A percentile compares a stretch with the other conserved stretches of the same genome.
Conservation (phyloP, 2,329 filamentous ascomycete genomes). For the Blastomyces emzantsi region DNA sequence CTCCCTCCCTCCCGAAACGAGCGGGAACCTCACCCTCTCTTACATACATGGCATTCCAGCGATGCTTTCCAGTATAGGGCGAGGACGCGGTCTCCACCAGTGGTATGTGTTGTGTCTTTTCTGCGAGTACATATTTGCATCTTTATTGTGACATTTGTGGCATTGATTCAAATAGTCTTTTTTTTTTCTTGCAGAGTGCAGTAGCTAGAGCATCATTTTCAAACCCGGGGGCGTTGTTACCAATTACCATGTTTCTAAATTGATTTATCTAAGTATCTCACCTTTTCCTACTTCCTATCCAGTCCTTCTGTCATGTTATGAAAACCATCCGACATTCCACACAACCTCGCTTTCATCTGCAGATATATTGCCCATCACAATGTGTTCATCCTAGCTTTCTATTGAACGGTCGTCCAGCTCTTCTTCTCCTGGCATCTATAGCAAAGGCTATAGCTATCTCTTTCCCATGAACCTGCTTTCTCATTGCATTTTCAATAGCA, state of each 20-base stretch:
- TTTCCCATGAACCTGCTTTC: not conserved
- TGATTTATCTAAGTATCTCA: not conserved
- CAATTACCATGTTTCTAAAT: not conserved
- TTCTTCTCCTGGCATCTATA: not conserved
- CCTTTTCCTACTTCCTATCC: not conserved
- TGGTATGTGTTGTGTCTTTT: constrained; percentile 15
- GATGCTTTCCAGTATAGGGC: not conserved
- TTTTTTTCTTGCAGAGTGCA: constrained; percentile 1
- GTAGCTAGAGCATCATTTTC: constrained; percentile 4
- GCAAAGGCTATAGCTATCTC: not conserved
- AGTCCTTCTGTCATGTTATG: no score
- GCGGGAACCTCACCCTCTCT: not conserved
- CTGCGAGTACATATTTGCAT: constrained; percentile 2
- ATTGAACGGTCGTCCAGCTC: not conserved
- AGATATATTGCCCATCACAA: not conserved
- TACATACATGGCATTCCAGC: not conserved
- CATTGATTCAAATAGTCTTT: constrained; percentile 5
- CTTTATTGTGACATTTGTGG: constrained; percentile 2
- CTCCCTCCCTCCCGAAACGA: not conserved
- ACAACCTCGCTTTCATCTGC: not conserved
- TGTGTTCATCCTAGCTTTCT: not conserved
- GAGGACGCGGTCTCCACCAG: constrained; percentile 9
- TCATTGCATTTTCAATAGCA: not conserved
- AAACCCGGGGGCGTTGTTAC: not conserved
- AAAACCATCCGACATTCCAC: not conserved